phyloP scores from a whole-genome alignment of 108 stramenopile genomes.

The Poteriospumella lacustris region DNA sequence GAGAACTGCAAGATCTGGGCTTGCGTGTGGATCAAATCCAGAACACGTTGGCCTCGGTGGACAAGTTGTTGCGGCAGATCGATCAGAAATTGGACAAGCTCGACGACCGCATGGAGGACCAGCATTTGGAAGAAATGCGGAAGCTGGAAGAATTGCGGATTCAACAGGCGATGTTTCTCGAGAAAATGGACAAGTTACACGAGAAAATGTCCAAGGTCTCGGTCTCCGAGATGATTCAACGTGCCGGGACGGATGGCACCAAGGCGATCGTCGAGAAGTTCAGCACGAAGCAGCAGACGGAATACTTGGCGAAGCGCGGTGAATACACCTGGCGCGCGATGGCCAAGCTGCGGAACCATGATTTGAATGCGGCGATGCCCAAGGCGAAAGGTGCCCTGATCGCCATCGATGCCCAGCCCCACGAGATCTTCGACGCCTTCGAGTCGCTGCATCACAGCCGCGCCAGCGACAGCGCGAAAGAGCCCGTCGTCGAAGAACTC shows the following conservation, averaged over 20 bases:
- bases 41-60: not conserved
- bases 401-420: no score
- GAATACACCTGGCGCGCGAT: no score
- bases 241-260: not conserved
- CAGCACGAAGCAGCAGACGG: not conserved
- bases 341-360: no score
- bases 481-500: no score
- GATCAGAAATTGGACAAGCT: not conserved
- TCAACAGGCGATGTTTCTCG: not conserved
- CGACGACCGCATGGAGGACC: not conserved
- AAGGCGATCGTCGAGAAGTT: not conserved
- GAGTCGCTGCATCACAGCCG: no score
- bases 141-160: not conserved
- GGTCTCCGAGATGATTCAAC: not conserved
- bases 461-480: no score
- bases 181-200: not conserved
- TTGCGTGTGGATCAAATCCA: not conserved
- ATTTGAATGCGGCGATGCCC: no score
- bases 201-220: no score
- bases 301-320: not conserved
- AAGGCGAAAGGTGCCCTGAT: no score
- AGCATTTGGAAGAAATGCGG: not conserved
- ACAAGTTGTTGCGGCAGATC: not conserved
- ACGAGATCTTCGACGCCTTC: no score
- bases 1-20: slow-evolving; percentile 1